Evolutionary conservation across 2,329 filamentous ascomycete genomes (phyloP).

Genomic region (Microcera coccophila): DNA sequence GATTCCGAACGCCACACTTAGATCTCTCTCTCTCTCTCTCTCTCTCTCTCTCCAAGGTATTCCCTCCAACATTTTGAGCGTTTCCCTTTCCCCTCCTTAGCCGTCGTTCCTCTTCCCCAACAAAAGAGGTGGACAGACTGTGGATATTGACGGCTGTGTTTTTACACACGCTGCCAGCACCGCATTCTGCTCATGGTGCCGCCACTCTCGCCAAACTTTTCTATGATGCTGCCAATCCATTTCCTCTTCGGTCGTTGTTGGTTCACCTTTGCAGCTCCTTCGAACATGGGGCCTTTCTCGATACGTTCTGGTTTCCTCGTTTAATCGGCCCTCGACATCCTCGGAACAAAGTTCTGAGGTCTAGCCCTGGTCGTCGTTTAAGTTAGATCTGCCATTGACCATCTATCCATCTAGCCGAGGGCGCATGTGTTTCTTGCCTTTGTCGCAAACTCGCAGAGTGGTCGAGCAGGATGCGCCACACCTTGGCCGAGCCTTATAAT

Average conservation of each 20-base stretch:
- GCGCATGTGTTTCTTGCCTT: background rate
- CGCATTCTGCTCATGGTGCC: no score
- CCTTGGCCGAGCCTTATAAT: constrained; percentile 19
- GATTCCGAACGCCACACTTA: constrained; percentile 22
- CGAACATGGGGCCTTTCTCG: background rate
- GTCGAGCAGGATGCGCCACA: constrained; percentile 13
- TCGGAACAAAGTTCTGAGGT: background rate
- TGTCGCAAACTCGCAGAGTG: background rate
- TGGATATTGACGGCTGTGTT: no score
- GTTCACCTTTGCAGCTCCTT: background rate
- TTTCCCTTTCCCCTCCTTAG: no score
- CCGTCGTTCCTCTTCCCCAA: no score
- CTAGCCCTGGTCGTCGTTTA: constrained; percentile 1
- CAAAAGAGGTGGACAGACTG: no score
- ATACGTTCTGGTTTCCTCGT: constrained; percentile 6
- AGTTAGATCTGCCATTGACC: constrained; percentile 8
- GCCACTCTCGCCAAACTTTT: no score
- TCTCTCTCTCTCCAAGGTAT: no score
- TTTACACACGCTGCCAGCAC: no score
- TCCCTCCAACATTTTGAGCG: no score
- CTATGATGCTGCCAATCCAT: no score
- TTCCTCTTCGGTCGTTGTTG: no score
- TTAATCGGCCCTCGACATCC: constrained; percentile 12
- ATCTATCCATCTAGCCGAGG: background rate
- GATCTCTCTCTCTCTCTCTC: no score